Evolutionary conservation across 805 yeast species (phyloP).

Genomic region (Barnettozyma sucrosica): DNA sequence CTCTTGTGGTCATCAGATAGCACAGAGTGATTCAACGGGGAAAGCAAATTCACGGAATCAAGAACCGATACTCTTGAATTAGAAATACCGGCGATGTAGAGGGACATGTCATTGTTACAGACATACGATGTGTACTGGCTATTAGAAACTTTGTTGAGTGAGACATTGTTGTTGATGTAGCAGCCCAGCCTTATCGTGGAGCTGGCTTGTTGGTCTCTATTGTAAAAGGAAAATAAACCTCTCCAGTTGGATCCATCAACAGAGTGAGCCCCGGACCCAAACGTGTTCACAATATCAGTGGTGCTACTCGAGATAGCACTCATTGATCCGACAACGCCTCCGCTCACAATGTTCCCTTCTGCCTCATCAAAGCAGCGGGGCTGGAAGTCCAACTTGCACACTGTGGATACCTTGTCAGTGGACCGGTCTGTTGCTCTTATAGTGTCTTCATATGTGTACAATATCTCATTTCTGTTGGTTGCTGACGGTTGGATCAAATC

Average conservation of each 20-base stretch:
- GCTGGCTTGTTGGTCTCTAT: conserved; percentile 41
- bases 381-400: conserved; percentile 50
- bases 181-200: conserved; percentile 63
- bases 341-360: conserved; percentile 48
- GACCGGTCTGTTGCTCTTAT: conserved; percentile 41
- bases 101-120: conserved; percentile 77
- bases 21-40: conserved; percentile 71
- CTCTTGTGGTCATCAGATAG: conserved; percentile 57
- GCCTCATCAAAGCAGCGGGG: conserved; percentile 66
- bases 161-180: conserved; percentile 76
- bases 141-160: conserved; percentile 40
- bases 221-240: conserved; percentile 60
- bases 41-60: conserved; percentile 44
- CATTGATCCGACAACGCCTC: conserved; percentile 42
- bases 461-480: conserved; percentile 36
- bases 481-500: conserved; percentile 58
- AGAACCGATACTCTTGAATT: conserved; percentile 40
- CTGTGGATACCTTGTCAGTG: conserved; percentile 29
- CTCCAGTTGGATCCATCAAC: conserved; percentile 35
- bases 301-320: conserved; percentile 12
- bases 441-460: conserved; percentile 53
- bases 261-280: conserved; percentile 16
- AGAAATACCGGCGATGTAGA: conserved; percentile 58
- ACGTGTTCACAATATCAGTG: conserved; percentile 13
- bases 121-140: conserved; percentile 51